Base-by-base conservation (phyloP, 257 asterid genomes). In the Solanum appendiculatum region DNA sequence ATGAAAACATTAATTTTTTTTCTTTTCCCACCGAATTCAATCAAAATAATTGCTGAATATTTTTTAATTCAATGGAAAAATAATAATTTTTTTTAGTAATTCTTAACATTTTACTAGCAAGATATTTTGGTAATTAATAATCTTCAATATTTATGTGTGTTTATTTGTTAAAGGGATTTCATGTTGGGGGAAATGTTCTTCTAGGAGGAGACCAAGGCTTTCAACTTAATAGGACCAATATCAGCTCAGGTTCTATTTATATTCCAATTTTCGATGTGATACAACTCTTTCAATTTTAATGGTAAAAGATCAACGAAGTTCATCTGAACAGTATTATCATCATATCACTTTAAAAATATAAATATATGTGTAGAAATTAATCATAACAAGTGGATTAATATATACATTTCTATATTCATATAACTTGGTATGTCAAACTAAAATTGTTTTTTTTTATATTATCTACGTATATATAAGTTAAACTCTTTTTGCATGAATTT, bases 201-300 rank as follows among this genome's bases (percentile, higher is more conserved):
- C 48, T 89, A n/a, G 91, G 93, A 63, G 98, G 97, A 87, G 97
- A 95, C 60, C 98, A 95, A 90, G 91, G 90, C 56, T 40, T 90
- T 84, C 88, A 94, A 9, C 85, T 66, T 90, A 88, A 91, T 3
- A 88, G 91, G 88, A 90, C 90, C 87, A 94, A 92, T 90, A 88
- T 90, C 31, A 95, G 88, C 84, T 89, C 98, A 88, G 99, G 99
- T 92, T 86, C 39, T 18, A 27, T 15, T 27, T 29, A 14, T 11
- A 7, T 29, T n/a, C 13, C 34, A 20, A 56, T 20, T 56, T 2
- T 56, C 64, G 25, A 56, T 56, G 12, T 8, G 31, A 60, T 60
- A 60, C 15, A 2, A 23, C 10, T 1, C 31, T 23, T 60, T 60
- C 31, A 3, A n/a, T n/a, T 60, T 60, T 60, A 58, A 23, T 60